These are phyloP conservation scores for Phoma sp. DNA, from an alignment of 2,329 filamentous ascomycete genomes.

Conservation along the genomic window DNA sequence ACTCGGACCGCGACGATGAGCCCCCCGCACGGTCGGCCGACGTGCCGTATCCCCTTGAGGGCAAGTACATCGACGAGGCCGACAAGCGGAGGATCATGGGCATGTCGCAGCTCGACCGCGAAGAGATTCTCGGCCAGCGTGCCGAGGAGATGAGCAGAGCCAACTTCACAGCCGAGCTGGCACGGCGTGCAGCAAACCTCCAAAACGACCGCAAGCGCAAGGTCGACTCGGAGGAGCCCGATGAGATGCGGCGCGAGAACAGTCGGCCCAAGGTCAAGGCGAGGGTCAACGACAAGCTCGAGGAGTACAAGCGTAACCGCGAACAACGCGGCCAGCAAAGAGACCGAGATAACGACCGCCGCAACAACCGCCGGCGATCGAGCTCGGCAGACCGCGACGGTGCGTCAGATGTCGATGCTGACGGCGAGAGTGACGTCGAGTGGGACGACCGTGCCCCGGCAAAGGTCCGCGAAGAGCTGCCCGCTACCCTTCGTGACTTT, in stretches of 20 bases:
- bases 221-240: constrained; percentile 77
- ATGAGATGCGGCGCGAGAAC: constrained; percentile 78
- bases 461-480: constrained; percentile 68
- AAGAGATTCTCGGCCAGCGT: constrained; percentile 88
- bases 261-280: constrained; percentile 56
- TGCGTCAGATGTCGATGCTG: constrained; percentile 66
- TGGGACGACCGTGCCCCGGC: constrained; percentile 67
- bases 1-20: constrained; percentile 57
- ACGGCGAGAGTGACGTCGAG: constrained; percentile 78
- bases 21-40: constrained; percentile 64
- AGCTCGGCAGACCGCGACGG: constrained; percentile 50
- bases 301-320: constrained; percentile 64
- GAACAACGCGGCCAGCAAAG: constrained; percentile 67
- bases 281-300: constrained; percentile 76
- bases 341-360: constrained; percentile 57
- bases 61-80: constrained; percentile 71
- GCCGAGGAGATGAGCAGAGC: constrained; percentile 82
- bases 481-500: constrained; percentile 79
- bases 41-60: constrained; percentile 83
- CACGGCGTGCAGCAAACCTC: constrained; percentile 75
- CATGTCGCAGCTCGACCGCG: constrained; percentile 89
- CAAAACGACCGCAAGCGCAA: constrained; percentile 74
- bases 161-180: constrained; percentile 81
- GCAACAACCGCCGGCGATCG: constrained; percentile 55
- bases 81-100: constrained; percentile 72